phyloP scores from a whole-genome alignment of 2,329 filamentous ascomycete species.

The Monosporascus sp. region DNA sequence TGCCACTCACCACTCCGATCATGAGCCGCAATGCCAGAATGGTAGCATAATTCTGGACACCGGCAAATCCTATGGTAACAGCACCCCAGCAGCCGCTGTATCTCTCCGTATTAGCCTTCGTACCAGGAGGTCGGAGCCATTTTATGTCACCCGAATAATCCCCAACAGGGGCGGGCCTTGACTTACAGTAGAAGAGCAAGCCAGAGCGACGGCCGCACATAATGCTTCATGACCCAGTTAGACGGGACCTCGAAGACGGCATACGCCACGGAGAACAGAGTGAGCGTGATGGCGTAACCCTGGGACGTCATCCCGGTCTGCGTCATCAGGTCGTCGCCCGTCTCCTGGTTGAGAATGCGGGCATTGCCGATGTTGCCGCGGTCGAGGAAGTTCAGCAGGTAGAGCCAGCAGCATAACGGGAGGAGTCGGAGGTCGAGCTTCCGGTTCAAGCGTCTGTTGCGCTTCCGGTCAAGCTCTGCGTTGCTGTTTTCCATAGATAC shows the following conservation, averaged over 20 bases:
- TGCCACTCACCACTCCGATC: constrained; percentile 39
- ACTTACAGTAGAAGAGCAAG: constrained; percentile 55
- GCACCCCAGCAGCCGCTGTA: constrained; percentile 29
- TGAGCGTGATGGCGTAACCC: constrained; percentile 52
- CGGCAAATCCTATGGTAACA: constrained; percentile 14
- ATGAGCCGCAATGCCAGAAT: constrained; percentile 30
- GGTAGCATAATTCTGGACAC: constrained; percentile 16
- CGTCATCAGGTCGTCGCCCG: constrained; percentile 35
- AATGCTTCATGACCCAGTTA: constrained; percentile 57
- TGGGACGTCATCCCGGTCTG: constrained; percentile 31
- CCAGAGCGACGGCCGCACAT: constrained; percentile 54
- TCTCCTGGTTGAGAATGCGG: constrained; percentile 34
- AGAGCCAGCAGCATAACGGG: constrained; percentile 50
- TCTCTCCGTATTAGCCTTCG: not conserved
- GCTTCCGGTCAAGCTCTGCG: constrained; percentile 9
- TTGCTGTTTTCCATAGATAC: constrained; percentile 1
- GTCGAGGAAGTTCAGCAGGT: constrained; percentile 51
- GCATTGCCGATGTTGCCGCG: constrained; percentile 45
- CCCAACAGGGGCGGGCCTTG: not conserved
- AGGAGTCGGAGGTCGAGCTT: constrained; percentile 26
- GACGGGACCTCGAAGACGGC: constrained; percentile 56
- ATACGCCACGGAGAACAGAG: constrained; percentile 63
- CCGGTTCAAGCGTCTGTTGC: constrained; percentile 14
- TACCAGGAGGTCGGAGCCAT: too few relatives aligned
- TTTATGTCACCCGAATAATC: too few relatives aligned